Percentiles rank a stretch among this genome's conserved stretches.
Conservation (phyloP, 805 yeast species). For the Nadsonia fulvescens region DNA sequence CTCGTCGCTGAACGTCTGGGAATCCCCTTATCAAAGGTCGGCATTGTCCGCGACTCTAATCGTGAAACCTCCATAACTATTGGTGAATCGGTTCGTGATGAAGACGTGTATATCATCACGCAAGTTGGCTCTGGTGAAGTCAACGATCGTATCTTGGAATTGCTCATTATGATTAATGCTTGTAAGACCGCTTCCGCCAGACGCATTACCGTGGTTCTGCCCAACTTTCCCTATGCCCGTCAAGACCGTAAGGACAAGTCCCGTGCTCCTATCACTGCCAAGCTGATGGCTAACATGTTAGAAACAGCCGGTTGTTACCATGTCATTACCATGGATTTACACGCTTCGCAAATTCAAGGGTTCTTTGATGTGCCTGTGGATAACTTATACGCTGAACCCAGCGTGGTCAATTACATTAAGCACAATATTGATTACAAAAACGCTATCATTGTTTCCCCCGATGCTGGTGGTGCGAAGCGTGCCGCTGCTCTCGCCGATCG, state of each 20-base stretch:
- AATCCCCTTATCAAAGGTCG: slow-evolving; percentile 48
- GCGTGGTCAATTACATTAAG: slow-evolving; percentile 66
- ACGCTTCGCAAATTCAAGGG: slow-evolving; percentile 96
- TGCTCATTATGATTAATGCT: slow-evolving; percentile 81
- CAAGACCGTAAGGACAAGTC: slow-evolving; percentile 95
- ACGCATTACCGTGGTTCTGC: slow-evolving; percentile 85
- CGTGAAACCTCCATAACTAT: slow-evolving; percentile 75
- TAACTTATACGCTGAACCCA: slow-evolving; percentile 90
- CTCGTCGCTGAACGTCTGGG: slow-evolving; percentile 53
- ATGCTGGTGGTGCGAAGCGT: slow-evolving; percentile 98
- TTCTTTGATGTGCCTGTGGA: slow-evolving; percentile 93
- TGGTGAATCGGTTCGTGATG: slow-evolving; percentile 85
- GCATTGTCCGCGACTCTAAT: slow-evolving; percentile 69
- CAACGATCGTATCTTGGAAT: slow-evolving; percentile 75
- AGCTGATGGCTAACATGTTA: slow-evolving; percentile 78
- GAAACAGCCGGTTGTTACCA: slow-evolving; percentile 94
- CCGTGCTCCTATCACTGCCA: slow-evolving; percentile 93
- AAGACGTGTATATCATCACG: slow-evolving; percentile 32
- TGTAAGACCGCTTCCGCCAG: slow-evolving; percentile 91
- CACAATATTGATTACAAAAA: slow-evolving; percentile 38
- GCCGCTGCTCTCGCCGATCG: slow-evolving; percentile 95
- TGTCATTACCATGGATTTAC: slow-evolving; percentile 92
- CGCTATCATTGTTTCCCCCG: slow-evolving; percentile 83
- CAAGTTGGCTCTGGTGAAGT: slow-evolving; percentile 80
- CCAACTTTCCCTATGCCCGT: slow-evolving; percentile 93